Base-by-base conservation (phyloP, 768 basidiomycete genomes). In the Rhodotorula sphaerocarpa region DNA sequence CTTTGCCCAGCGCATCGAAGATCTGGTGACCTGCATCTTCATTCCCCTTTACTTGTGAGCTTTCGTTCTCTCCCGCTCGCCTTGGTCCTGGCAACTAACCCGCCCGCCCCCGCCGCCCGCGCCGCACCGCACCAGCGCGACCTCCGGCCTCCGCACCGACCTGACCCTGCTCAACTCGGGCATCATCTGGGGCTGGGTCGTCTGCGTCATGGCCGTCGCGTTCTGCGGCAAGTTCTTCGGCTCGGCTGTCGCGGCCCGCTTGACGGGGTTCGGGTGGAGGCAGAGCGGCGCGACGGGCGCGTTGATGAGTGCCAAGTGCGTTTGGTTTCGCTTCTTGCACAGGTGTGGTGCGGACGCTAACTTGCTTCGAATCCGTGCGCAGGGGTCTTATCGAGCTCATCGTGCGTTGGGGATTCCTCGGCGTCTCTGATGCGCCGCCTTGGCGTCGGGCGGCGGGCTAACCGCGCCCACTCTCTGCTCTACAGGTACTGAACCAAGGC, bases 221-320 rank as follows among this genome's bases (percentile, higher is more conserved):
- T 95, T 90, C 74, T 70, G 78, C 39, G 82, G 86, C 63, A 95
- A 95, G 75, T 91, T 91, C 74, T 47, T 82, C 21, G 81, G 85
- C 3, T 89, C 87, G 71, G 81, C 79, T 7, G 69, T 74, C 12
- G 78, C 83, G 0, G 87, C 89, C 7, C 80, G 79, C 63, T 53
- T 76, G 2, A 77, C 77, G 45, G 86, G 86, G 1, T 92, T 87
- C 77, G 82, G 79, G 45, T 79, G 77, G 75, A 80, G 90, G n/a
- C 90, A 92, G 75, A 78, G 84, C 2, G 82, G 83, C 28, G 88
- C 90, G 9, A 85, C 92, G 60, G 90, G 90, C 5, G 80, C 84
- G 53, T 76, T 95, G 30, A 95, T 95, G 90, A 83, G 83, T 90
- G 88, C 78, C 88, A 93, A 76, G 88, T 88, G 85, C 86, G 61